These are phyloP conservation scores for Calocybe cyanea DNA, from an alignment of 768 basidiomycete species.

Conservation along the genomic window DNA sequence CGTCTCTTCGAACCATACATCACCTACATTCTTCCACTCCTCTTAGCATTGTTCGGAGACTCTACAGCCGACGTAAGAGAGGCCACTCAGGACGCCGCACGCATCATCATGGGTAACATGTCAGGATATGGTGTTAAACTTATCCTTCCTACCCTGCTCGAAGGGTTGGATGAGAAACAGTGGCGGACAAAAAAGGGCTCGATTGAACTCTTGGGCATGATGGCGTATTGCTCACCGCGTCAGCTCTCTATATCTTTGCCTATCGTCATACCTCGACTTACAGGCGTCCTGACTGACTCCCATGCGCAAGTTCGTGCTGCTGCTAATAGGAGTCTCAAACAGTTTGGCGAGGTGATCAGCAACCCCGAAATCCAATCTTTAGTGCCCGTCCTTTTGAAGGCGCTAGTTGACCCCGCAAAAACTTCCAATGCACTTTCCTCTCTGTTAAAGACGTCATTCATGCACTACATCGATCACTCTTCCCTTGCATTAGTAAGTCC, in stretches of 20 bases:
- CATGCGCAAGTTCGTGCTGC: slow-evolving; percentile 92
- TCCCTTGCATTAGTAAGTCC: slow-evolving; percentile 81
- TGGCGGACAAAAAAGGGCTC: slow-evolving; percentile 98
- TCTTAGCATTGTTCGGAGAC: slow-evolving; percentile 87
- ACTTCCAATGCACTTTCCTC: slow-evolving; percentile 82
- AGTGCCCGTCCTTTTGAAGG: slow-evolving; percentile 87
- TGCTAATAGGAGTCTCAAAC: slow-evolving; percentile 94
- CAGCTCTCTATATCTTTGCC: slow-evolving; percentile 94
- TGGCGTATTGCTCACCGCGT: slow-evolving; percentile 96
- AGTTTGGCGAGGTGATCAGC: slow-evolving; percentile 96
- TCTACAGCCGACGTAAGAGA: slow-evolving; percentile 84
- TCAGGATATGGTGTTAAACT: slow-evolving; percentile 95
- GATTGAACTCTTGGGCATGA: slow-evolving; percentile 94
- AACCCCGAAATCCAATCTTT: slow-evolving; percentile 96
- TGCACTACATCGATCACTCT: slow-evolving; percentile 97
- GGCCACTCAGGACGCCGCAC: slow-evolving; percentile 87
- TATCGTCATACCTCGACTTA: slow-evolving; percentile 94
- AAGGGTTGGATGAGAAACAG: slow-evolving; percentile 94
- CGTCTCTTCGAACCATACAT: slow-evolving; percentile 94
- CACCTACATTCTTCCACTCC: slow-evolving; percentile 73
- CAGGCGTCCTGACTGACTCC: slow-evolving; percentile 92
- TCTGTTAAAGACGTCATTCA: slow-evolving; percentile 90
- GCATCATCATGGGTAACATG: slow-evolving; percentile 92
- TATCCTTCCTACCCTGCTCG: slow-evolving; percentile 84
- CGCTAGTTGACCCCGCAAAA: slow-evolving; percentile 91